These are phyloP conservation scores for Leccinum subtestaceum DNA, from an alignment of 768 basidiomycete genomes.

Conservation along the genomic window DNA sequence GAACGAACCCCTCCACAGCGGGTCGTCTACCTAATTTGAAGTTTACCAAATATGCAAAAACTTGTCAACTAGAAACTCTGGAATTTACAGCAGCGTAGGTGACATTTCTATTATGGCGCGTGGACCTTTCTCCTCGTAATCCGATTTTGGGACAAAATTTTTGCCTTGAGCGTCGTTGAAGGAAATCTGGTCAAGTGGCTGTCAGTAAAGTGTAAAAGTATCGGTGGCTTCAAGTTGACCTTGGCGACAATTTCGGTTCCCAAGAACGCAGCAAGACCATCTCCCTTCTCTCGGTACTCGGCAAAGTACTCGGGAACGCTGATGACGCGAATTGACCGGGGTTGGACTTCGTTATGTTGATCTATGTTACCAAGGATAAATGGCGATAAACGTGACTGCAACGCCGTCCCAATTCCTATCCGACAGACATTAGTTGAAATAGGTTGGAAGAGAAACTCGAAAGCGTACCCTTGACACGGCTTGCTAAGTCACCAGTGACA, in stretches of 20 bases:
- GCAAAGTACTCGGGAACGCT: conserved; percentile 87
- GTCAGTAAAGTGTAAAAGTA: neutral
- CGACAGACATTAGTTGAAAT: neutral
- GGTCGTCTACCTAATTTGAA: neutral
- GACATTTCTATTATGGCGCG: conserved; percentile 75
- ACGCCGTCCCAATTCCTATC: conserved; percentile 60
- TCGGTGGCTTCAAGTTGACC: conserved; percentile 37
- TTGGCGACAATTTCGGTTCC: conserved; percentile 85
- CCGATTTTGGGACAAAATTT: conserved; percentile 76
- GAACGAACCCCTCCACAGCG: neutral
- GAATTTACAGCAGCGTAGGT: conserved; percentile 58
- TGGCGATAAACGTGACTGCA: conserved; percentile 68
- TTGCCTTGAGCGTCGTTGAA: conserved; percentile 67
- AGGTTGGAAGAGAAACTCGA: neutral
- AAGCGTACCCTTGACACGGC: conserved; percentile 63
- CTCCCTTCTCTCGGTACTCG: conserved; percentile 84
- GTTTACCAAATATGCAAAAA: neutral
- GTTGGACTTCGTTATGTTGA: conserved; percentile 66
- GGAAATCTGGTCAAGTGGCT: conserved; percentile 48
- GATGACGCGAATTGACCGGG: conserved; percentile 60
- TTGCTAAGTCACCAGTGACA: conserved; percentile 76
- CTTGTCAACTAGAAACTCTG: neutral
- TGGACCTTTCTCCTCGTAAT: conserved; percentile 72
- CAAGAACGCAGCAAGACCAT: conserved; percentile 76
- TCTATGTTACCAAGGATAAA: conserved; percentile 62